A percentile compares a stretch with the other conserved stretches of the same genome.
phyloP scores from a whole-genome alignment of 1,284 basidiomycete species.

The Volvariella volvacea region DNA sequence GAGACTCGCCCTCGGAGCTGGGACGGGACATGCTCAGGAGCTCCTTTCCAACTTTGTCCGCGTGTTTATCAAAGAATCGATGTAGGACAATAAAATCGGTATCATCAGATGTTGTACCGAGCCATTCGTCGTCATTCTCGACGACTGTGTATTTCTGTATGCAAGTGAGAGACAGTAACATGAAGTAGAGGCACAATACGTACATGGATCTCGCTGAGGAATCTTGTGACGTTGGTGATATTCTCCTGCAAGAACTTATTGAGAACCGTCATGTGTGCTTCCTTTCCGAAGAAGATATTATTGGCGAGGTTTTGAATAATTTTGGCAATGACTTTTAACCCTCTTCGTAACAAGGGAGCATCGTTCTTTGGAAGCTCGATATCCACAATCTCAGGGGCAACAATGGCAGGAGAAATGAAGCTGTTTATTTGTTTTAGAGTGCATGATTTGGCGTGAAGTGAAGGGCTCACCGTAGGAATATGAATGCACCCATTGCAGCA shows the following conservation, averaged over 20 bases:
- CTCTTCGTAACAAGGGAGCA: slow-evolving; percentile 51
- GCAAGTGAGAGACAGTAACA: slow-evolving; percentile 3
- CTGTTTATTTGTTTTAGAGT: too few relatives aligned
- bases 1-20: slow-evolving; percentile 47
- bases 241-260: slow-evolving; percentile 77
- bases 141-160: slow-evolving; percentile 49
- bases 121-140: slow-evolving; percentile 62
- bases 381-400: slow-evolving; percentile 80
- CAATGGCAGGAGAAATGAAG: slow-evolving; percentile 82
- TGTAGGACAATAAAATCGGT: slow-evolving; percentile 78
- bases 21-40: slow-evolving; percentile 67
- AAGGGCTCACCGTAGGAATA: slow-evolving; percentile 68
- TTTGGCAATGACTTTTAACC: slow-evolving; percentile 82
- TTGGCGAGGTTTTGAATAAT: slow-evolving; percentile 91
- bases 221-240: slow-evolving; percentile 76
- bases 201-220: slow-evolving; percentile 77
- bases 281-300: slow-evolving; percentile 88
- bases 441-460: not conserved
- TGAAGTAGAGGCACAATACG: slow-evolving; percentile 18
- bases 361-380: slow-evolving; percentile 67
- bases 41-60: slow-evolving; percentile 81
- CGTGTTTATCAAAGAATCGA: slow-evolving; percentile 76
- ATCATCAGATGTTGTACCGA: slow-evolving; percentile 70
- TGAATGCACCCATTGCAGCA: slow-evolving; percentile 85
- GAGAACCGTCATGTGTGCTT: slow-evolving; percentile 76